Evolutionary conservation across 2,329 filamentous ascomycete species (phyloP).

Genomic region (Colletotrichum incanum): DNA sequence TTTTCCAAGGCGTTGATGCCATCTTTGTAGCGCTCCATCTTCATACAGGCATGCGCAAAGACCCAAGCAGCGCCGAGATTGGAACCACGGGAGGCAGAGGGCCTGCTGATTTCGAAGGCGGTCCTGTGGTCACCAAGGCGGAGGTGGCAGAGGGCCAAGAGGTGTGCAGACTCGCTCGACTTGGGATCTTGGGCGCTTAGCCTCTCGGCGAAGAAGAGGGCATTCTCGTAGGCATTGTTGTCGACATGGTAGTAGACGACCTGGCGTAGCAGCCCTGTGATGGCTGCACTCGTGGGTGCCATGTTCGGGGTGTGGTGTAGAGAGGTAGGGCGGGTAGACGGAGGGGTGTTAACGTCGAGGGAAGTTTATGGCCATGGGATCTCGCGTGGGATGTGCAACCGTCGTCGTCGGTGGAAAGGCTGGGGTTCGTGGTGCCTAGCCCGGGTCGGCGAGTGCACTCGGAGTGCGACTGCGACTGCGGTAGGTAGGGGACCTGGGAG

Average conservation of each 20-base stretch:
- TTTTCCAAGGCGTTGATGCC: constrained; percentile 90
- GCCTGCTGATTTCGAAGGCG: constrained; percentile 86
- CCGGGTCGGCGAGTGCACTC: constrained; percentile 24
- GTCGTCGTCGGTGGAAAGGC: constrained; percentile 19
- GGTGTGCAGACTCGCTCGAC: constrained; percentile 84
- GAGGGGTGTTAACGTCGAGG: constrained; percentile 39
- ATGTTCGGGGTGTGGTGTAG: constrained; percentile 53
- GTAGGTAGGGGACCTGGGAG: constrained; percentile 1
- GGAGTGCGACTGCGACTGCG: constrained; percentile 21
- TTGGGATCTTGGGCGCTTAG: constrained; percentile 87
- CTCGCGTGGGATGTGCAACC: constrained; percentile 12
- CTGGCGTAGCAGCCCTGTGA: constrained; percentile 70
- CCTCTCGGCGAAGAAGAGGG: constrained; percentile 92
- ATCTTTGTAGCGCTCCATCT: constrained; percentile 83
- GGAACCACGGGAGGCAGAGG: constrained; percentile 77
- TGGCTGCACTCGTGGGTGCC: constrained; percentile 67
- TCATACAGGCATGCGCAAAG: constrained; percentile 90
- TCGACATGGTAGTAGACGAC: constrained; percentile 82
- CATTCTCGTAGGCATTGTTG: constrained; percentile 90
- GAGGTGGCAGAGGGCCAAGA: constrained; percentile 88
- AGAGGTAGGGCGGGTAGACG: constrained; percentile 21
- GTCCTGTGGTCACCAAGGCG: constrained; percentile 87
- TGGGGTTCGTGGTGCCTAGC: constrained; percentile 16
- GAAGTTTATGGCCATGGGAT: constrained; percentile 40
- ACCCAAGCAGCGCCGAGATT: constrained; percentile 93